A percentile compares a stretch with the other conserved stretches of the same genome.
These are phyloP conservation scores for Phialophora tarda DNA, from an alignment of 2,329 filamentous ascomycete species.

Conservation along the genomic window DNA sequence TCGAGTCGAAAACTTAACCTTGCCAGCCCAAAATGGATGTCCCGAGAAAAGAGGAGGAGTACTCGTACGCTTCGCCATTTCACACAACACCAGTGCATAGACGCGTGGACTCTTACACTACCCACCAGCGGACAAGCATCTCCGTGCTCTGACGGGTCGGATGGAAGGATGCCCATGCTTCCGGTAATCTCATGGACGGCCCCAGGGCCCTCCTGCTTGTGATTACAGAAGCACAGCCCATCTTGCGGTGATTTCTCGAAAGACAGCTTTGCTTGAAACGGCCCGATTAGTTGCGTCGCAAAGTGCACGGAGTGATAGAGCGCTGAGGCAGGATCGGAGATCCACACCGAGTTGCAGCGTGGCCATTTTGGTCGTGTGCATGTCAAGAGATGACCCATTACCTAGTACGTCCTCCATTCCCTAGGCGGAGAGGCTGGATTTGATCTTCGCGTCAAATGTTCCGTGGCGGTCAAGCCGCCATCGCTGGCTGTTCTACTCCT, in stretches of 20 bases:
- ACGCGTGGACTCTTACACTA: neutral
- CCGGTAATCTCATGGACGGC: neutral
- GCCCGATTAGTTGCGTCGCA: neutral
- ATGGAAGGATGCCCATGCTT: neutral
- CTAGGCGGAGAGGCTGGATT: neutral
- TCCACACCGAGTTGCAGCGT: constrained; percentile 3
- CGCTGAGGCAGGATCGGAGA: neutral
- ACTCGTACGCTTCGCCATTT: neutral
- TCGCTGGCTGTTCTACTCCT: neutral
- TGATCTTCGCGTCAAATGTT: constrained; percentile 1
- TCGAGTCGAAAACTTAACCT: constrained; percentile 7
- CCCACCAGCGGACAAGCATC: neutral
- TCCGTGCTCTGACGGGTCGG: constrained; percentile 9
- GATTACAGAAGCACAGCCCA: neutral
- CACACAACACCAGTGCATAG: neutral
- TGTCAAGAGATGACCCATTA: neutral
- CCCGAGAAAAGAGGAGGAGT: too few relatives aligned
- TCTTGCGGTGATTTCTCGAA: neutral
- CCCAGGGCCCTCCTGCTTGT: neutral
- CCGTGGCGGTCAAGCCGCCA: constrained; percentile 1
- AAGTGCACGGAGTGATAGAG: neutral
- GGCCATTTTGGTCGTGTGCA: neutral
- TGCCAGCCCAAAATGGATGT: constrained; percentile 1
- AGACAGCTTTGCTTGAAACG: neutral
- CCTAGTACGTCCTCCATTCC: neutral